These are phyloP conservation scores for Lojkania enalia DNA, from an alignment of 2,329 filamentous ascomycete species.

Conservation along the genomic window DNA sequence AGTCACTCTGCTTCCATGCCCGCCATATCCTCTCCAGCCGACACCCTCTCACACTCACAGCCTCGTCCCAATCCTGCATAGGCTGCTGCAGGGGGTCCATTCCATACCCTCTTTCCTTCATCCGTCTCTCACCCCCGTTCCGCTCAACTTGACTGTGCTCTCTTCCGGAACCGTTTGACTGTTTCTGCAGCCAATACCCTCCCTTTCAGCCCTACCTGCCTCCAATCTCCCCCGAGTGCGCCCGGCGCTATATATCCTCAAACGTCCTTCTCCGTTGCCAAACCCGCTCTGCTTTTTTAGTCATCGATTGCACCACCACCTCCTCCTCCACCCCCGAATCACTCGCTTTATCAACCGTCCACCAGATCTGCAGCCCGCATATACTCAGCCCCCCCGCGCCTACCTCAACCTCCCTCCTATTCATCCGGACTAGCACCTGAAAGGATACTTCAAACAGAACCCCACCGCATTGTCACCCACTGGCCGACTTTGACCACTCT, in stretches of 20 bases:
- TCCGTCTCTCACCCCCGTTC: constrained; percentile 39
- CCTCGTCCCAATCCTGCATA: constrained; percentile 45
- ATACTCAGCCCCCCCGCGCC: constrained; percentile 39
- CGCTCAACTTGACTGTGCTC: constrained; percentile 14
- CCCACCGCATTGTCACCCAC: constrained; percentile 7
- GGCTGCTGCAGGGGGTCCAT: constrained; percentile 39
- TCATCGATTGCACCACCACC: constrained; percentile 42
- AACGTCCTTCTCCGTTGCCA: constrained; percentile 35
- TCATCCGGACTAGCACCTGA: constrained; percentile 10
- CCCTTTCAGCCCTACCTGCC: constrained; percentile 34
- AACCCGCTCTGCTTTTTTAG: constrained; percentile 28
- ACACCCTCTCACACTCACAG: constrained; percentile 23
- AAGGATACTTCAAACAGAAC: neutral
- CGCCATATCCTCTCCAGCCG: constrained; percentile 33
- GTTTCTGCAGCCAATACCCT: constrained; percentile 34
- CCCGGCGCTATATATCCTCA: constrained; percentile 40
- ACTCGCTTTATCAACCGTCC: constrained; percentile 36
- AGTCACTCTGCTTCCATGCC: constrained; percentile 41
- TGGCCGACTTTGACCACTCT: constrained; percentile 6
- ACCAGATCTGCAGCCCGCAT: constrained; percentile 38
- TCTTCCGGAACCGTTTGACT: constrained; percentile 19
- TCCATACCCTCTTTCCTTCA: constrained; percentile 39
- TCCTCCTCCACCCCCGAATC: constrained; percentile 35
- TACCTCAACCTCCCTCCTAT: constrained; percentile 17
- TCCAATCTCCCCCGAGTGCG: constrained; percentile 37